Evolutionary conservation across 2,329 filamentous ascomycete genomes (phyloP), one percentile per base, ranked within the genome.

Genomic region (Coniochaeta sp.): DNA sequence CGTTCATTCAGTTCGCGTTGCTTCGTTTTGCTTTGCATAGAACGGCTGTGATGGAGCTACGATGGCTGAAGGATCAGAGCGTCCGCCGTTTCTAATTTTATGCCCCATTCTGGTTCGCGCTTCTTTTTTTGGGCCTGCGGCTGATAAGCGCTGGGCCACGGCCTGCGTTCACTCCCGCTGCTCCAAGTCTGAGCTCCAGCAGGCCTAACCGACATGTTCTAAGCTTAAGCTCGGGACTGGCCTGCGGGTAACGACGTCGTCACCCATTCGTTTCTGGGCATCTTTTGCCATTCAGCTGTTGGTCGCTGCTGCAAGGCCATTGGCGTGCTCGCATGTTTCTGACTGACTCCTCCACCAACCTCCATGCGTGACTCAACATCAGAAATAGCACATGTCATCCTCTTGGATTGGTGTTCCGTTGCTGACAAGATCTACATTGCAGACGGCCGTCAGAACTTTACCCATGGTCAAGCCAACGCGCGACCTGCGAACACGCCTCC

Each of bases 401-500:
- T 28, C 12, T 17, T 12, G 47, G 47, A 26, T 30, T 52, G 14
- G 16, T 28, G 12, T 26, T 30, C 47, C 47, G 26, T 30, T 52
- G 60, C 64, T 67, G 61, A 63, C 59, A 63, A 59, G 42, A 58
- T 63, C 61, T 57, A 40, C 52, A 47, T 61, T 68, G 65, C 69
- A 90, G 86, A 87, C 88, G 57, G 83, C 84, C 9, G 76, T 90
- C 60, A 85, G 86, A 63, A 87, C 84, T 32, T 78, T 93, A 63
- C 79, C 83, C 60, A 85, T 88, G 68, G 81, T 86, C 63, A 93
- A 93, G 73, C 89, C 91, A 62, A 88, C 88, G 58, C 83, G 90
- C 60, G 92, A 96, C 73, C 79, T 99, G 56, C 90, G 91, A 68
- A 88, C 89, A 1, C 84, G 93, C 65, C 81, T 99, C 58, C 81